phyloP scores from a whole-genome alignment of 225 moss, liverwort and hornwort species.

The Physcomitrium patens region DNA sequence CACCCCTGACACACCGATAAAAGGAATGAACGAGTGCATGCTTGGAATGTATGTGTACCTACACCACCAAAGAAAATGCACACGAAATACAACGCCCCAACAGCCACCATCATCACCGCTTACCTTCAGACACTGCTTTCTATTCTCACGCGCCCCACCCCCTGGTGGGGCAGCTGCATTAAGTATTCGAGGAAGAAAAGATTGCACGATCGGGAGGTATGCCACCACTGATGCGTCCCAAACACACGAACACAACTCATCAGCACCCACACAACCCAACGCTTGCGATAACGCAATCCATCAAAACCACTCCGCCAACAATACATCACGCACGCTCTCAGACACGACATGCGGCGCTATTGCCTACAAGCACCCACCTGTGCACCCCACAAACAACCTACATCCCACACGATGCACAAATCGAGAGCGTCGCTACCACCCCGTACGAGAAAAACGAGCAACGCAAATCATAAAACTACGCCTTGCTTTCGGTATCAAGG shows the following conservation, averaged over 20 bases:
- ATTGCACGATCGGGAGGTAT: slow-evolving; percentile 88
- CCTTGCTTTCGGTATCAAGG: neutral
- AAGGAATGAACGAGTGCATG: neutral
- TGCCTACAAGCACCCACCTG: neutral
- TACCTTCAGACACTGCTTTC: slow-evolving; percentile 96
- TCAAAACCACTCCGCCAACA: neutral
- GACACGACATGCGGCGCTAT: neutral
- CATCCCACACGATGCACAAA: neutral
- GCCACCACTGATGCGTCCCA: slow-evolving; percentile 53
- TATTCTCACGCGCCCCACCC: slow-evolving; percentile 89
- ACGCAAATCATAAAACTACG: neutral
- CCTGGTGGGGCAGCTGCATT: slow-evolving; percentile 98
- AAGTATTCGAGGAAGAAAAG: slow-evolving; percentile 84
- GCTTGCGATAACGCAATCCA: neutral
- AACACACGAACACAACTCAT: slow-evolving; percentile 7
- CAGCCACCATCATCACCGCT: slow-evolving; percentile 3
- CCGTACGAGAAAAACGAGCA: neutral
- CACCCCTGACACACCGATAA: neutral
- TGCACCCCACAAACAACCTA: neutral
- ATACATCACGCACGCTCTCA: neutral
- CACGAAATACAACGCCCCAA: neutral
- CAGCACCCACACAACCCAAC: neutral
- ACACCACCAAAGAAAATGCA: neutral
- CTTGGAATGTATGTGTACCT: neutral
- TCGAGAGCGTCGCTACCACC: neutral